Conservation (phyloP, 345 rosid genomes). For the Syzygium jambos region DNA sequence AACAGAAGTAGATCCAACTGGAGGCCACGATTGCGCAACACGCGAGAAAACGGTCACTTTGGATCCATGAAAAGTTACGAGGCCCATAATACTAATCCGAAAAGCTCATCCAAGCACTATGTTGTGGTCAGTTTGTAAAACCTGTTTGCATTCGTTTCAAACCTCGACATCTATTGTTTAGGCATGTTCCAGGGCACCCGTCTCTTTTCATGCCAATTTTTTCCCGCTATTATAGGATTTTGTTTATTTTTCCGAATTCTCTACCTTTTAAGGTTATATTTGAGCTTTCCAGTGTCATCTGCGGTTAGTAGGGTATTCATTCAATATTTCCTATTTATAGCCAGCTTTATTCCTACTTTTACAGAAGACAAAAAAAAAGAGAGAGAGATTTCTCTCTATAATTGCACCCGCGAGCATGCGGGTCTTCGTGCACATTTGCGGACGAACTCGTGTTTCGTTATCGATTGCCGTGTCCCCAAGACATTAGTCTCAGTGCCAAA, state of each 20-base stretch:
- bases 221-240: neutral
- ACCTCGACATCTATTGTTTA: neutral
- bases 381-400: too few species aligned
- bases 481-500: neutral
- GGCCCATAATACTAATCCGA: neutral
- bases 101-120: neutral
- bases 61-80: neutral
- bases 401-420: neutral
- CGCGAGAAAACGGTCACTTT: too few species aligned
- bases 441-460: neutral
- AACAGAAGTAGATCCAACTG: too few species aligned
- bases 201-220: neutral
- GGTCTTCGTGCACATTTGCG: neutral
- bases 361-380: neutral
- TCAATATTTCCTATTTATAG: neutral
- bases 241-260: neutral
- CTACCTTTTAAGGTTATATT: neutral
- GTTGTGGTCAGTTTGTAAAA: neutral
- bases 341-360: neutral
- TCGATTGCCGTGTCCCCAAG: neutral
- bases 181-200: neutral
- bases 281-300: neutral
- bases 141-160: neutral
- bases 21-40: too few species aligned
- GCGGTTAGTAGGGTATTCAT: neutral